A percentile compares a stretch with the other conserved stretches of the same genome.
These are phyloP conservation scores for Pseudopyricularia javanii DNA, from an alignment of 2,329 filamentous ascomycete genomes.

Conservation along the genomic window DNA sequence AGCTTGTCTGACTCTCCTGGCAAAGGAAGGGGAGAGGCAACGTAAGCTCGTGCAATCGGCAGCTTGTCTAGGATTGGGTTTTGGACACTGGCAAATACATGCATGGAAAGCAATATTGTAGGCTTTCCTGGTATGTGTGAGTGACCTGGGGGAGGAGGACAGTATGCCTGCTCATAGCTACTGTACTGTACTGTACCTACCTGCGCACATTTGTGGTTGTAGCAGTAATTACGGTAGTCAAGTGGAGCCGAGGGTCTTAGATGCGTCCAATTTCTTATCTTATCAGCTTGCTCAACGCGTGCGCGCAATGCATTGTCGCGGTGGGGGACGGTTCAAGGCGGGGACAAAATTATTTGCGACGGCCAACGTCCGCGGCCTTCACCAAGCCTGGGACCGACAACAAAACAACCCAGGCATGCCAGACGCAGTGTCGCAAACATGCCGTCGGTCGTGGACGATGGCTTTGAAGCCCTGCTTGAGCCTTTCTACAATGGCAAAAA, in stretches of 20 bases:
- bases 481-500: slow-evolving; percentile 59
- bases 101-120: too few species aligned
- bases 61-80: too few species aligned
- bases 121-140: too few species aligned
- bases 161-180: too few species aligned
- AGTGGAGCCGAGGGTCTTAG: neutral
- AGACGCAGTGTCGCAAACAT: slow-evolving; percentile 21
- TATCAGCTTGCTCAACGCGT: neutral
- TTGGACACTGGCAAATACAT: too few species aligned
- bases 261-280: neutral
- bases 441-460: slow-evolving; percentile 41
- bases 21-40: too few species aligned
- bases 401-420: neutral
- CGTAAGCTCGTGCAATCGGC: too few species aligned
- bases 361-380: neutral
- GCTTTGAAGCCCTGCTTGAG: slow-evolving; percentile 54
- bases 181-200: neutral
- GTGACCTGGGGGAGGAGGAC: too few species aligned
- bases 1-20: too few species aligned
- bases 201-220: slow-evolving; percentile 1
- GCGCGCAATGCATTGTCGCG: neutral
- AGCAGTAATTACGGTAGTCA: too few species aligned
- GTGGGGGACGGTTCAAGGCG: neutral
- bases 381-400: neutral
- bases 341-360: slow-evolving; percentile 1